Conservation (phyloP, 2,329 filamentous ascomycete species). For the Helminthosporium solani region DNA sequence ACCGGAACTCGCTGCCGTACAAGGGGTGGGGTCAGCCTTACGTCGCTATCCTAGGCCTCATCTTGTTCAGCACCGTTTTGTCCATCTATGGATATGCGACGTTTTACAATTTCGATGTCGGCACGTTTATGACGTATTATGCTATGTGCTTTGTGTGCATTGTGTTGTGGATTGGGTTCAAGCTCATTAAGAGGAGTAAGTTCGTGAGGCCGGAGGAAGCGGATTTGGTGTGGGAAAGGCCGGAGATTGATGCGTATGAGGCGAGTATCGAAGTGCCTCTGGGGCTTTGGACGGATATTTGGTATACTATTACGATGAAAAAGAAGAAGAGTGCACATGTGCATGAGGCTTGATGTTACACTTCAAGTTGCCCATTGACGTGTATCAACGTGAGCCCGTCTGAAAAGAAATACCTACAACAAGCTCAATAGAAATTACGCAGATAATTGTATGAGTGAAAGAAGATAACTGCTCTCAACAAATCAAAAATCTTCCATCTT, state of each 20-base stretch:
- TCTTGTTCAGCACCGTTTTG: conserved; percentile 5
- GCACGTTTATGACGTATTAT: conserved; percentile 50
- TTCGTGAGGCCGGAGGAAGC: conserved; percentile 40
- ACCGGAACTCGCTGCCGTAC: conserved; percentile 9
- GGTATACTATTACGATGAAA: conserved; percentile 6
- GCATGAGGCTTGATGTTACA: neutral
- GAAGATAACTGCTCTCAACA: too few species aligned
- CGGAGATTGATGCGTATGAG: conserved; percentile 41
- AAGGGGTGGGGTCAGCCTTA: conserved; percentile 13
- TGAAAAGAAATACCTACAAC: too few species aligned
- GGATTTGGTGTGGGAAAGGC: conserved; percentile 47
- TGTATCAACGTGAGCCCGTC: too few species aligned
- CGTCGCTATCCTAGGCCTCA: conserved; percentile 8
- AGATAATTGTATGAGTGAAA: too few species aligned
- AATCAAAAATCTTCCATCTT: too few species aligned
- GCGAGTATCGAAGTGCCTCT: conserved; percentile 10
- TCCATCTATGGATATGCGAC: conserved; percentile 12
- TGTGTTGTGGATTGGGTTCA: conserved; percentile 53
- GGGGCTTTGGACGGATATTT: conserved; percentile 17
- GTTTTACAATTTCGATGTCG: conserved; percentile 12
- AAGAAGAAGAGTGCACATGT: conserved; percentile 3
- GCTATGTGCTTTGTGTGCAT: conserved; percentile 29
- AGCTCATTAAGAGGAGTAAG: conserved; percentile 62
- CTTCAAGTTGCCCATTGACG: too few species aligned
- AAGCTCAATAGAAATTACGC: too few species aligned